These are phyloP conservation scores for Chrysosphaeria jannelii DNA, from an alignment of 2,329 filamentous ascomycete species.

Conservation along the genomic window DNA sequence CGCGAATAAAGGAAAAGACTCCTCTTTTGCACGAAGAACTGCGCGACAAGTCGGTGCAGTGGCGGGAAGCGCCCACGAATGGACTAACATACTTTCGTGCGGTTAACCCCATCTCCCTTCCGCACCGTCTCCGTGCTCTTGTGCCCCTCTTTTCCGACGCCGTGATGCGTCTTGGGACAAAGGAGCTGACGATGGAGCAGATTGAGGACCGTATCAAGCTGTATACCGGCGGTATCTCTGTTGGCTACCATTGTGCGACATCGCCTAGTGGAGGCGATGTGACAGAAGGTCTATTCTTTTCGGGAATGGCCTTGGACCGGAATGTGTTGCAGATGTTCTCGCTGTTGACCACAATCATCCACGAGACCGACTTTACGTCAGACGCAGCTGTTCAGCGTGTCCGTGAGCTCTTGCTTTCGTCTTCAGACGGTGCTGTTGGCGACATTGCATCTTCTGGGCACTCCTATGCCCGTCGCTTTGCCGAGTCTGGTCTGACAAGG, in stretches of 20 bases:
- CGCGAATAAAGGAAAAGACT: conserved; percentile 35
- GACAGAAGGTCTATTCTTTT: conserved; percentile 55
- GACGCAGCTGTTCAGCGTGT: conserved; percentile 57
- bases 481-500: conserved; percentile 48
- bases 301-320: conserved; percentile 64
- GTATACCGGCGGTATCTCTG: conserved; percentile 71
- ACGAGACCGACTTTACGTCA: conserved; percentile 73
- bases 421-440: conserved; percentile 71
- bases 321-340: conserved; percentile 83
- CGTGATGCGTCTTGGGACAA: conserved; percentile 79
- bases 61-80: conserved; percentile 81
- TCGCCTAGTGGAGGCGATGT: conserved; percentile 49
- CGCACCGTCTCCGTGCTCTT: conserved; percentile 56
- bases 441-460: conserved; percentile 78
- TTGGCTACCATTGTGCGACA: conserved; percentile 57
- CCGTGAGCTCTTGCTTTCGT: conserved; percentile 57
- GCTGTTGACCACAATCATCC: conserved; percentile 46
- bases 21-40: conserved; percentile 27
- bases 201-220: conserved; percentile 89
- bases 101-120: conserved; percentile 51
- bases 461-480: conserved; percentile 54
- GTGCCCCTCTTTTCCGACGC: conserved; percentile 77
- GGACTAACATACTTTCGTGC: conserved; percentile 89
- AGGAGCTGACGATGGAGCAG: conserved; percentile 68
- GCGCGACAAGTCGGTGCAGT: conserved; percentile 30